These are phyloP conservation scores for Inosperma sp. DNA, from an alignment of 768 basidiomycete species.

Conservation along the genomic window DNA sequence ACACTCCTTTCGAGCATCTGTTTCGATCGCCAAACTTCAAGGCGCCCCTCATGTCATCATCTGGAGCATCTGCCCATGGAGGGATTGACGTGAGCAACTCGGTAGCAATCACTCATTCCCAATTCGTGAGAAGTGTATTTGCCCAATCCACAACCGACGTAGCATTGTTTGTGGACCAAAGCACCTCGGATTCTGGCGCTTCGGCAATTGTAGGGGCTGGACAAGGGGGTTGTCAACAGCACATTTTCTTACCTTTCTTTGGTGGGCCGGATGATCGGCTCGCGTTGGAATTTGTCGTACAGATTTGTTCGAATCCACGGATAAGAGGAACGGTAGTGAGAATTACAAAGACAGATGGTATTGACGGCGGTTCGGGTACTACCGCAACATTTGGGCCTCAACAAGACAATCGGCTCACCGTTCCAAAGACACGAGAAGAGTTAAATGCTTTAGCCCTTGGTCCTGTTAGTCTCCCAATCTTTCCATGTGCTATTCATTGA, in stretches of 20 bases:
- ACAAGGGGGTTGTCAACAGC: conserved; percentile 38
- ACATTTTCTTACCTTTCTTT: conserved; percentile 86
- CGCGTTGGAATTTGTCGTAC: conserved; percentile 78
- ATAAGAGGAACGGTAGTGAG: conserved; percentile 73
- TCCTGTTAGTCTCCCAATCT: conserved; percentile 37
- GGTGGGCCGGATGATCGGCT: conserved; percentile 92
- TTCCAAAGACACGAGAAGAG: conserved; percentile 29
- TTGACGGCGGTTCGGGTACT: conserved; percentile 18
- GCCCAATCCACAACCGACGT: conserved; percentile 67
- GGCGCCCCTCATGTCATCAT: conserved; percentile 11
- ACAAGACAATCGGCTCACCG: conserved; percentile 2
- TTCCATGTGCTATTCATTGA: not conserved
- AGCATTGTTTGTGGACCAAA: conserved; percentile 76
- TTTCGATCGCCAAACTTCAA: conserved; percentile 38
- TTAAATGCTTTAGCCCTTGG: conserved; percentile 41
- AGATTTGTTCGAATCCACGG: conserved; percentile 66
- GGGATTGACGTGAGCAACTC: conserved; percentile 26
- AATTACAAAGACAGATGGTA: conserved; percentile 46
- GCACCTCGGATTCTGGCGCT: conserved; percentile 27
- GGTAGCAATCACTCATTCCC: conserved; percentile 60
- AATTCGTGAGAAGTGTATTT: conserved; percentile 82
- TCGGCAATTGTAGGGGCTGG: conserved; percentile 11
- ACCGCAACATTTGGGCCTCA: conserved; percentile 5
- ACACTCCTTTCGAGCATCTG: conserved; percentile 70
- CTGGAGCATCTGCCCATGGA: conserved; percentile 6